Evolutionary conservation across 1,284 basidiomycete species (phyloP), one percentile per base, ranked within the genome.

Genomic region (Ceratobasidium sp.): DNA sequence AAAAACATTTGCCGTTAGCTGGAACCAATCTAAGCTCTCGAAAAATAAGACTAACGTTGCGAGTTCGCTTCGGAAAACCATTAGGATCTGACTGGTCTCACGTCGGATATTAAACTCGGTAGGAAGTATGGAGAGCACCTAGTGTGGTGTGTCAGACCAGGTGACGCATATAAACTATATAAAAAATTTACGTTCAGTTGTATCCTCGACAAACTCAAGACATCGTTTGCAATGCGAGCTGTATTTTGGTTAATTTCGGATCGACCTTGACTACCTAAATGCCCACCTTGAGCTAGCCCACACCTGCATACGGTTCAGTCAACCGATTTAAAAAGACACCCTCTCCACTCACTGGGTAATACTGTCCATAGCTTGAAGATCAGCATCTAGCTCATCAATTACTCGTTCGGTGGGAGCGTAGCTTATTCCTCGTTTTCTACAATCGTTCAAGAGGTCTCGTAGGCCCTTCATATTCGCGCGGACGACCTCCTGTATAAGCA

Each of bases 221-320:
- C 82, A 75, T 85, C 84, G 71, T 85, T 84, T 44, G 81, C 81
- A 60, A 85, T 84, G 45, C 83, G 79, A 75, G 84, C 83, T 79
- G 84, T 83, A 19, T 5, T 15, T n/a, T 2, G 29, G 33, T 60
- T n/a, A 60, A 41, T 44, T n/a, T 14, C 17, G 14, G 19, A 27
- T 14, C 14, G 8, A 36, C 36, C 57, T 60, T 15, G 19, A 3
- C 33, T 44, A n/a, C 17, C 17, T 19, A n/a, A 17, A 19, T 15
- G 47, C 53, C 14, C 48, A 72, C 69, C 69, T 72, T 72, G 69
- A n/a, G 69, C 69, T 41, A 60, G 22, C 22, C 69, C 69, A 41
- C 69, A 72, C 24, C 69, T 72, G 29, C 24, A 36, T 9, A 29
- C 24, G 8, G 19, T 19, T 50, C n/a, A 51, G n/a, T 22, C 31